phyloP scores from a whole-genome alignment of 2,329 filamentous ascomycete species.

The Penicillium sp. region DNA sequence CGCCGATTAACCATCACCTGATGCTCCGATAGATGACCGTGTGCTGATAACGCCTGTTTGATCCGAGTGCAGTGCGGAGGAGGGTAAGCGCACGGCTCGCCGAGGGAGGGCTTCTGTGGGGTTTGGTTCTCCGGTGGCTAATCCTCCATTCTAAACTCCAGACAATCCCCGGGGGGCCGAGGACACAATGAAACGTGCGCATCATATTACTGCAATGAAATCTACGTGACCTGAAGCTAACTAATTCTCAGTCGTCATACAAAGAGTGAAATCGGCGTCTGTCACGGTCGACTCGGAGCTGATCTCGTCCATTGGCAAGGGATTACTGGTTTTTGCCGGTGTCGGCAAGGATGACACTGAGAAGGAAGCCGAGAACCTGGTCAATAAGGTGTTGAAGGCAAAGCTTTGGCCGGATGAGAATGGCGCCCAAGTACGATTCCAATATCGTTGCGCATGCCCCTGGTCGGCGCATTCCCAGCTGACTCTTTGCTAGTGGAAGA shows the following conservation, averaged over 20 bases:
- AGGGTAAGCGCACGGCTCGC: background rate
- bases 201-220: background rate
- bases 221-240: slow-evolving; percentile 6
- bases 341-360: slow-evolving; percentile 87
- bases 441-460: background rate
- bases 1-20: background rate
- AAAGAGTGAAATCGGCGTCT: slow-evolving; percentile 91
- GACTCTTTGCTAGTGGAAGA: slow-evolving; percentile 71
- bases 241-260: slow-evolving; percentile 71
- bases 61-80: background rate
- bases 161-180: background rate
- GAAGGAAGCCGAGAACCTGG: slow-evolving; percentile 82
- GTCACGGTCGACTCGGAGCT: slow-evolving; percentile 91
- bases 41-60: background rate
- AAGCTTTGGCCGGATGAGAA: slow-evolving; percentile 86
- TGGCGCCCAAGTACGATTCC: slow-evolving; percentile 60
- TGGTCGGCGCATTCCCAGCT: background rate
- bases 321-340: slow-evolving; percentile 86
- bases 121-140: slow-evolving; percentile 3
- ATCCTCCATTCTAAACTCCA: background rate
- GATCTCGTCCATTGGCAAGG: slow-evolving; percentile 87
- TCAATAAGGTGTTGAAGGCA: slow-evolving; percentile 83
- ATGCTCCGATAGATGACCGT: background rate
- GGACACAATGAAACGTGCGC: slow-evolving; percentile 14
- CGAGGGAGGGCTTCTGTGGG: background rate